A percentile compares a stretch with the other conserved stretches of the same genome.
Conservation (phyloP, 2,329 filamentous ascomycete genomes). For the Lachnellula suecica region DNA sequence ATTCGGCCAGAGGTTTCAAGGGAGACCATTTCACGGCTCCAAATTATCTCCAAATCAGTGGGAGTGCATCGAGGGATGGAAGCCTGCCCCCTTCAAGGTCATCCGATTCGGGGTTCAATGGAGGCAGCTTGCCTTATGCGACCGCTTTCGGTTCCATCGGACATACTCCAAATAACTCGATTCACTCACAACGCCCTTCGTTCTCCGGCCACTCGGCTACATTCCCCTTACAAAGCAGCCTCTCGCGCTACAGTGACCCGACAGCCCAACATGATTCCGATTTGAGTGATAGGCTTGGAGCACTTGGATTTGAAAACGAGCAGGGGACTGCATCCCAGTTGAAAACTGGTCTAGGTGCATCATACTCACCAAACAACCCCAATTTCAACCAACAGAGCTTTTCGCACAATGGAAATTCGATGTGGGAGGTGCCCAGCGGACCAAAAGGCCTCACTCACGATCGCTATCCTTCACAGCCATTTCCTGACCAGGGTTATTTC, state of each 20-base stretch:
- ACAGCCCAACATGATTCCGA: conserved; percentile 25
- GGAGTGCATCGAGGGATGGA: conserved; percentile 49
- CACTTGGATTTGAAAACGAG: conserved; percentile 27
- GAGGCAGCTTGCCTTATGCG: conserved; percentile 20
- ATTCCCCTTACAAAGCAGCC: conserved; percentile 46
- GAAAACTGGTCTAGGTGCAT: conserved; percentile 17
- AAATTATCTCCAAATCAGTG: conserved; percentile 45
- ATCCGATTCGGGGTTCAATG: conserved; percentile 41
- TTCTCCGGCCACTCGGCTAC: conserved; percentile 46
- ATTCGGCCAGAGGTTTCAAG: conserved; percentile 19
- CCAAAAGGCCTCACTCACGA: conserved; percentile 26
- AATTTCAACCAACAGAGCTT: conserved; percentile 24
- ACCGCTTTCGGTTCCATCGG: conserved; percentile 30
- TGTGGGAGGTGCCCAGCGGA: conserved; percentile 27
- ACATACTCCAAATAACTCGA: conserved; percentile 44
- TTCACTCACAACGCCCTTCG: conserved; percentile 46
- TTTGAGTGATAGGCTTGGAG: conserved; percentile 28
- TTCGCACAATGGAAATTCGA: conserved; percentile 21
- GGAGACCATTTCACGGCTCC: conserved; percentile 35
- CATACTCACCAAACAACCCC: conserved; percentile 27
- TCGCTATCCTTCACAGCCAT: conserved; percentile 26
- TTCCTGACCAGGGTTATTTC: conserved; percentile 30
- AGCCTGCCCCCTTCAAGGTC: conserved; percentile 57
- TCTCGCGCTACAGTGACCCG: conserved; percentile 29
- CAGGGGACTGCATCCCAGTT: conserved; percentile 18